These are phyloP conservation scores for Apiospora phragmitis DNA, from an alignment of 2,329 filamentous ascomycete species.

Conservation along the genomic window DNA sequence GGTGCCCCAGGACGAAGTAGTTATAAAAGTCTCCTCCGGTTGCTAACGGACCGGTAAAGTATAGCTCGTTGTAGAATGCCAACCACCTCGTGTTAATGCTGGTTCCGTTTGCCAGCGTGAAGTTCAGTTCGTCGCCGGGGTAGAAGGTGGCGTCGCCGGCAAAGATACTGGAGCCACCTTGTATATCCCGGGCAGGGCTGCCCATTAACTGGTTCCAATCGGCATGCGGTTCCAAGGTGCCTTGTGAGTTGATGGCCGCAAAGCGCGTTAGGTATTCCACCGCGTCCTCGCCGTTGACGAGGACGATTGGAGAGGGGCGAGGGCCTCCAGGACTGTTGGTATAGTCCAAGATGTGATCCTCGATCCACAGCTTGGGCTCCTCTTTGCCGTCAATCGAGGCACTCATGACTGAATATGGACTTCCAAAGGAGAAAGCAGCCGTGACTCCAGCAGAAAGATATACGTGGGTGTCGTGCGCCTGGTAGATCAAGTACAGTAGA, in stretches of 20 bases:
- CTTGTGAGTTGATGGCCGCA: slow-evolving; percentile 33
- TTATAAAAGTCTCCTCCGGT: slow-evolving; percentile 45
- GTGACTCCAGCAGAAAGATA: slow-evolving; percentile 30
- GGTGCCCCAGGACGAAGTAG: slow-evolving; percentile 37
- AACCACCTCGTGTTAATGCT: slow-evolving; percentile 12
- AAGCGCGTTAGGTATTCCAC: slow-evolving; percentile 31
- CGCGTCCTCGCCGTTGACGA: slow-evolving; percentile 32
- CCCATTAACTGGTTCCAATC: slow-evolving; percentile 41
- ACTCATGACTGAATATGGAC: slow-evolving; percentile 29
- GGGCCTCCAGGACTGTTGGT: slow-evolving; percentile 12
- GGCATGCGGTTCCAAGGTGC: slow-evolving; percentile 38
- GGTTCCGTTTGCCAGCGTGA: slow-evolving; percentile 30
- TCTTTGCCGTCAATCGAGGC: slow-evolving; percentile 33
- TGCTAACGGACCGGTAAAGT: slow-evolving; percentile 29
- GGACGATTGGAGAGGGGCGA: slow-evolving; percentile 24
- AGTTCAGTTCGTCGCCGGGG: slow-evolving; percentile 31
- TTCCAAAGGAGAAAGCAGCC: slow-evolving; percentile 32
- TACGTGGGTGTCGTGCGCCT: slow-evolving; percentile 37
- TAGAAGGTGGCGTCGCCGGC: slow-evolving; percentile 34
- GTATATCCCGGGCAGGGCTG: slow-evolving; percentile 25
- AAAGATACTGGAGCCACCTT: slow-evolving; percentile 29
- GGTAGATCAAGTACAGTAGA: slow-evolving; percentile 28
- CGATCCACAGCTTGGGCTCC: slow-evolving; percentile 34
- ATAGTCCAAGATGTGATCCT: slow-evolving; percentile 19
- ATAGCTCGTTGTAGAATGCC: slow-evolving; percentile 15